A percentile compares a stretch with the other conserved stretches of the same genome.
These are phyloP conservation scores for Tetraselmis striata DNA, from an alignment of 139 green algal genomes.

Conservation along the genomic window DNA sequence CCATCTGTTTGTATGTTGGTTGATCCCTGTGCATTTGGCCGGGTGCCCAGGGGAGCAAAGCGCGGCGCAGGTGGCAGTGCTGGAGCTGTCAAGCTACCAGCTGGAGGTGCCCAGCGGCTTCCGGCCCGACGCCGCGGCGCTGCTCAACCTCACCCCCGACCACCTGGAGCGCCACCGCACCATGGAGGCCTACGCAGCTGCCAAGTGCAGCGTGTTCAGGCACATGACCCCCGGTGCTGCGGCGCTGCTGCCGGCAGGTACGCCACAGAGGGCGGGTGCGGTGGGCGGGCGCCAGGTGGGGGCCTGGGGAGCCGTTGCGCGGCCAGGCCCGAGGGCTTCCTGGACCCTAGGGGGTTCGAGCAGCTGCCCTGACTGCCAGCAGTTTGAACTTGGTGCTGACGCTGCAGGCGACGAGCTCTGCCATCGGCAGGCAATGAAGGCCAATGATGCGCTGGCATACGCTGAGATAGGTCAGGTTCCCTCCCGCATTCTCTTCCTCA, in stretches of 20 bases:
- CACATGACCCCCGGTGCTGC: conserved; percentile 12
- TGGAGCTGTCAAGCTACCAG: conserved; percentile 45
- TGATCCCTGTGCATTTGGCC: conserved; percentile 3
- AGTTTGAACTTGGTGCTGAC: not conserved
- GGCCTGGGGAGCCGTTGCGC: no score
- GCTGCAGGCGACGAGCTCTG: not conserved
- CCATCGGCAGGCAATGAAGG: not conserved
- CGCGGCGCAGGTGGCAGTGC: conserved; percentile 13
- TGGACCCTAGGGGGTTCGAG: no score
- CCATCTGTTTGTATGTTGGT: not conserved
- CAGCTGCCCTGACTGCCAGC: no score
- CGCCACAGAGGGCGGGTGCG: no score
- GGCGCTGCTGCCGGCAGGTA: not conserved
- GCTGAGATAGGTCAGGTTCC: not conserved
- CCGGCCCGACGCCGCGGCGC: conserved; percentile 13
- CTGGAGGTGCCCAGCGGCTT: conserved; percentile 27
- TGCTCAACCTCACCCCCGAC: conserved; percentile 43
- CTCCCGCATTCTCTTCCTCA: not conserved
- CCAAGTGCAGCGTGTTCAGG: conserved; percentile 26
- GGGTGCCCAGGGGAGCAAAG: not conserved
- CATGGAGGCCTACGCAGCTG: conserved; percentile 32
- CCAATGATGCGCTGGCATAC: not conserved
- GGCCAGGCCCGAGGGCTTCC: no score
- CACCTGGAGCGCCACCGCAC: conserved; percentile 38
- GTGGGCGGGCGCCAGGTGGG: no score